phyloP scores from a whole-genome alignment of 2,329 filamentous ascomycete genomes.

The Pseudocercospora vitis region DNA sequence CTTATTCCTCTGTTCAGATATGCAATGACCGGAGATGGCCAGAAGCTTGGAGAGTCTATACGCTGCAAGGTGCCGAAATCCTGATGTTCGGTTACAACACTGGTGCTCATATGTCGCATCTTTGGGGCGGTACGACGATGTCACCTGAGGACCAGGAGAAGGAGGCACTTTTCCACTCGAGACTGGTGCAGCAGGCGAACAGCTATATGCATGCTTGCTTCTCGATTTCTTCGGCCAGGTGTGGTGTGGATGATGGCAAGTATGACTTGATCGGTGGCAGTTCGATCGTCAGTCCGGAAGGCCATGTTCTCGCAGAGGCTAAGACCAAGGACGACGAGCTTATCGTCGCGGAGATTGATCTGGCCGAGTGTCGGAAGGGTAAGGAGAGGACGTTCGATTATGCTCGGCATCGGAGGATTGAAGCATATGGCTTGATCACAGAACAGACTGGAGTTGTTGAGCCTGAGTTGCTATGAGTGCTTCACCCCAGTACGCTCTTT shows the following conservation, averaged over 20 bases:
- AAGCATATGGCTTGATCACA: constrained; percentile 46
- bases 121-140: constrained; percentile 48
- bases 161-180: constrained; percentile 54
- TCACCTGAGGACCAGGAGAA: constrained; percentile 47
- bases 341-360: constrained; percentile 53
- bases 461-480: constrained; percentile 33
- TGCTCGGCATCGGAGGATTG: constrained; percentile 46
- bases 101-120: constrained; percentile 48
- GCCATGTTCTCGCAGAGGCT: constrained; percentile 53
- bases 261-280: constrained; percentile 53
- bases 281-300: constrained; percentile 51
- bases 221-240: constrained; percentile 52
- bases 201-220: constrained; percentile 57
- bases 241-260: constrained; percentile 54
- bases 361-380: constrained; percentile 49
- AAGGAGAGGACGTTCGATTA: constrained; percentile 52
- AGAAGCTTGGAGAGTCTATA: constrained; percentile 55
- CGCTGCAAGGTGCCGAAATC: constrained; percentile 53
- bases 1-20: constrained; percentile 15
- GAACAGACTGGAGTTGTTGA: constrained; percentile 46
- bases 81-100: constrained; percentile 49
- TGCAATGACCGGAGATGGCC: constrained; percentile 58
- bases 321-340: constrained; percentile 52
- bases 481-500: too few relatives aligned
- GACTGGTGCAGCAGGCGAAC: constrained; percentile 53